phyloP scores from a whole-genome alignment of 768 basidiomycete species.

The Tricholomella constricta region DNA sequence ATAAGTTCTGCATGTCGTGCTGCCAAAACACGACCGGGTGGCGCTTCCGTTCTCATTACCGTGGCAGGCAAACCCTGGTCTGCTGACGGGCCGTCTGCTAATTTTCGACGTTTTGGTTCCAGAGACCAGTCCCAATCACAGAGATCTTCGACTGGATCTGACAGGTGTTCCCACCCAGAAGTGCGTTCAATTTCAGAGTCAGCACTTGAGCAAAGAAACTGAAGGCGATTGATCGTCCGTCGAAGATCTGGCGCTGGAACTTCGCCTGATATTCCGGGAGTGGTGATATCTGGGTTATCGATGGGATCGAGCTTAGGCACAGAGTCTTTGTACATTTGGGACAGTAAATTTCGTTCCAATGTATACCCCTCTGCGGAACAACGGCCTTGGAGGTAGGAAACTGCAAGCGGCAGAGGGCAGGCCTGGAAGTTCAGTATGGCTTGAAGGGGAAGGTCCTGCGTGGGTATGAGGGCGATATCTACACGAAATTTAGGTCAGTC shows the following conservation, averaged over 20 bases:
- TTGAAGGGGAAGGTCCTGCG: slow-evolving; percentile 76
- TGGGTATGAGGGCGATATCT: slow-evolving; percentile 78
- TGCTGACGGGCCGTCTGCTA: slow-evolving; percentile 6
- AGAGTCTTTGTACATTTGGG: slow-evolving; percentile 43
- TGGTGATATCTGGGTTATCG: slow-evolving; percentile 34
- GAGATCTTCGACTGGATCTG: slow-evolving; percentile 8
- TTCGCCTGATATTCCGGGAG: slow-evolving; percentile 17
- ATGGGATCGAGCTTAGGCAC: slow-evolving; percentile 28
- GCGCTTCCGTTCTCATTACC: slow-evolving; percentile 11
- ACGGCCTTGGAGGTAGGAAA: slow-evolving; percentile 69
- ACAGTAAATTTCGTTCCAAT: slow-evolving; percentile 44
- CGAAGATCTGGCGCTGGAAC: slow-evolving; percentile 58
- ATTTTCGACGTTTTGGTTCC: neutral
- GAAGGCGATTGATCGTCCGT: slow-evolving; percentile 61
- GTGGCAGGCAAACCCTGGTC: slow-evolving; percentile 5
- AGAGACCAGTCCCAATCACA: slow-evolving; percentile 13
- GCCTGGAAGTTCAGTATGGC: slow-evolving; percentile 65
- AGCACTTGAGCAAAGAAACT: slow-evolving; percentile 47
- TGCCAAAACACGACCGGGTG: slow-evolving; percentile 7
- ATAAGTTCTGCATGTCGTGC: slow-evolving; percentile 40
- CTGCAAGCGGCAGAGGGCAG: slow-evolving; percentile 53
- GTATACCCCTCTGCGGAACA: slow-evolving; percentile 57
- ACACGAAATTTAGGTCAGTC: slow-evolving; percentile 12
- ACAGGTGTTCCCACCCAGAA: slow-evolving; percentile 11
- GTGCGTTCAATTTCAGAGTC: slow-evolving; percentile 5